A percentile compares a stretch with the other conserved stretches of the same genome.
Conservation (phyloP, 108 stramenopile genomes). For the Nitzschia inconspicua region DNA sequence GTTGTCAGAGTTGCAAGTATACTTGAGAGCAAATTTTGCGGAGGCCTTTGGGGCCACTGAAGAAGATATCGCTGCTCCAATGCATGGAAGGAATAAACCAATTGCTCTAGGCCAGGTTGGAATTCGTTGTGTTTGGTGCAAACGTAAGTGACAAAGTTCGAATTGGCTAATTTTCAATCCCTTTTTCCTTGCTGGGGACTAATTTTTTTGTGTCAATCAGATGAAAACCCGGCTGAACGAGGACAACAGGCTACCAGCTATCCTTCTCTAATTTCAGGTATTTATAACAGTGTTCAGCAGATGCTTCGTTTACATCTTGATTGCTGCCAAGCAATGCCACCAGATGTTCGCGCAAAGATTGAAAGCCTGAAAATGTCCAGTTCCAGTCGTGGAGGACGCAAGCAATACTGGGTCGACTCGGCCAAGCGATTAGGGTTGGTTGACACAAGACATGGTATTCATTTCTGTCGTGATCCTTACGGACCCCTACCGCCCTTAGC, state of each 20-base stretch:
- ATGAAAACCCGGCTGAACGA: constrained; percentile 54
- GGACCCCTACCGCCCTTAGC: constrained; percentile 63
- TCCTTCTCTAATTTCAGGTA: constrained; percentile 75
- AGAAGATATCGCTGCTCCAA: constrained; percentile 64
- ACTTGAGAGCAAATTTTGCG: constrained; percentile 73
- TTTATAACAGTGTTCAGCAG: constrained; percentile 86
- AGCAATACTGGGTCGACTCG: constrained; percentile 89
- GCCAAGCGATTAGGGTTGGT: constrained; percentile 76
- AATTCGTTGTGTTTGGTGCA: constrained; percentile 83
- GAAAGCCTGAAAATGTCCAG: constrained; percentile 59
- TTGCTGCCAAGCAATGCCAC: constrained; percentile 61
- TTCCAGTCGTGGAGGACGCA: constrained; percentile 78
- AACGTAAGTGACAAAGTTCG: constrained; percentile 32
- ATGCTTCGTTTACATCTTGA: constrained; percentile 84
- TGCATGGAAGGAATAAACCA: constrained; percentile 87
- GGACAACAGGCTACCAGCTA: constrained; percentile 74
- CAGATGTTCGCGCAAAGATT: constrained; percentile 58
- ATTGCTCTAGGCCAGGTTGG: constrained; percentile 86
- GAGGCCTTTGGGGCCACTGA: constrained; percentile 81
- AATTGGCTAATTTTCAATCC: neutral
- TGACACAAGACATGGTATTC: constrained; percentile 78
- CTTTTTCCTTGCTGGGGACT: neutral
- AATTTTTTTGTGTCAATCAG: constrained; percentile 6
- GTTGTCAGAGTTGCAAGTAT: constrained; percentile 81
- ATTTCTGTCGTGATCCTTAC: constrained; percentile 73